Percentiles rank a stretch among this genome's conserved stretches.
These are phyloP conservation scores for Candida sithepensis DNA, from an alignment of 805 yeast species.

Conservation along the genomic window DNA sequence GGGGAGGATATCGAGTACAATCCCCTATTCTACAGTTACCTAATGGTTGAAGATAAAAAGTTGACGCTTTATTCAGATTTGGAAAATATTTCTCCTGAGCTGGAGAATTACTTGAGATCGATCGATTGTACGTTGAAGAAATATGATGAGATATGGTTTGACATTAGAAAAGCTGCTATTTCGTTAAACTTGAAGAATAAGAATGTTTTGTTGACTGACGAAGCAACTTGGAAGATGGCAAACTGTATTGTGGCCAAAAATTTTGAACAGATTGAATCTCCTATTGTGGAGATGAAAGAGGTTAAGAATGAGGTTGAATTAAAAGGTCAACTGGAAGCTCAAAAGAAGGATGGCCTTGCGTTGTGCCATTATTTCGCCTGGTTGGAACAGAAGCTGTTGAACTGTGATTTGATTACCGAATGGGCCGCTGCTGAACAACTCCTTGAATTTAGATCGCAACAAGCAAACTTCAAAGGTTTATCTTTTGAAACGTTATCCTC, in stretches of 20 bases:
- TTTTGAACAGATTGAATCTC: conserved; percentile 46
- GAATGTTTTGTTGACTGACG: conserved; percentile 49
- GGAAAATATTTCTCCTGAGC: conserved; percentile 34
- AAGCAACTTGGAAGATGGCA: conserved; percentile 66
- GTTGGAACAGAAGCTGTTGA: conserved; percentile 48
- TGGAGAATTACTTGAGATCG: conserved; percentile 37
- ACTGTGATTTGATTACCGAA: conserved; percentile 52
- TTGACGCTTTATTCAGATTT: conserved; percentile 42
- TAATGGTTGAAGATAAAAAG: conserved; percentile 40
- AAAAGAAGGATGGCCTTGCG: conserved; percentile 58
- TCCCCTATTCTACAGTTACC: conserved; percentile 50
- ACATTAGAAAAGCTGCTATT: conserved; percentile 36
- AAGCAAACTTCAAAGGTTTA: conserved; percentile 55
- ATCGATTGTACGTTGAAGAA: conserved; percentile 41
- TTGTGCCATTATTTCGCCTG: conserved; percentile 51
- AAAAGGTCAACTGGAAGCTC: conserved; percentile 48
- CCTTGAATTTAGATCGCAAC: conserved; percentile 48
- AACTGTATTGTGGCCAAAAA: conserved; percentile 41
- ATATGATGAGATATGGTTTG: conserved; percentile 45
- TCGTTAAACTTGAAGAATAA: conserved; percentile 17
- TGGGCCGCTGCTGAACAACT: conserved; percentile 62
- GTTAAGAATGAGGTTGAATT: conserved; percentile 48
- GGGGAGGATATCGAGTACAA: conserved; percentile 50
- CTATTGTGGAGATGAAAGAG: conserved; percentile 52
- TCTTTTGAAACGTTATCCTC: conserved; percentile 75